Base-by-base conservation (phyloP, 768 basidiomycete genomes). In the Lactifluus volemus region DNA sequence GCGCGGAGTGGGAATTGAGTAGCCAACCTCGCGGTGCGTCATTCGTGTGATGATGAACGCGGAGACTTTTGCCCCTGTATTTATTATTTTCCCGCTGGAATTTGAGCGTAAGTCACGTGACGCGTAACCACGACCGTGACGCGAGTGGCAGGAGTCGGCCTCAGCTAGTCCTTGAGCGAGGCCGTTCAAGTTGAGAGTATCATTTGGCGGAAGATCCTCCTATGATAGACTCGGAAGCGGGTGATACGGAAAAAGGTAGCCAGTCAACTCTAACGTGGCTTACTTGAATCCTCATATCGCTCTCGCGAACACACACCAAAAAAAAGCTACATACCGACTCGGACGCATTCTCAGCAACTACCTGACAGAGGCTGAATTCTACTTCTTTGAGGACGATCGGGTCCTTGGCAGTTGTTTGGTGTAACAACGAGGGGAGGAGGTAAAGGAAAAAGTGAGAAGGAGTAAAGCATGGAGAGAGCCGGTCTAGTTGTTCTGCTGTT, bases 381-480 rank as follows among this genome's bases (percentile, higher is more conserved):
- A 98, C 96, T 73, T 99, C 96, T 71, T 94, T 96, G 64, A 99
- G 73, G 6, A 75, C 72, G 14, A 77, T 68, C 3, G 76, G 69
- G 34, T 74, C 70, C 36, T 68, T 69, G 4, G 66, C 62, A 0
- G 67, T 64, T 2, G 77, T 76, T 8, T 77, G 72, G 66, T 99
- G 92, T 21, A 98, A 74, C 36, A 98, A 25, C 1, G 25, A n/a
- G 3, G 79, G 75, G 10, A 89, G 90, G 19, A 93, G 84, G 71
- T 91, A 92, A n/a, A 88, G 76, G 32, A 98, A 78, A 7, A 91
- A 90, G 70, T 89, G 86, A 2, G 92, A 81, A 53, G 98, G 78
- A 3, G 95, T 89, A 68, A 89, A 94, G 0, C 88, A 88, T 0
- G 89, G 71, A 0, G 83, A 79, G 55, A 96, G 76, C 7, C 78